These are phyloP conservation scores for Sonneratia caseolaris DNA, from an alignment of 345 rosid species.

Conservation along the genomic window DNA sequence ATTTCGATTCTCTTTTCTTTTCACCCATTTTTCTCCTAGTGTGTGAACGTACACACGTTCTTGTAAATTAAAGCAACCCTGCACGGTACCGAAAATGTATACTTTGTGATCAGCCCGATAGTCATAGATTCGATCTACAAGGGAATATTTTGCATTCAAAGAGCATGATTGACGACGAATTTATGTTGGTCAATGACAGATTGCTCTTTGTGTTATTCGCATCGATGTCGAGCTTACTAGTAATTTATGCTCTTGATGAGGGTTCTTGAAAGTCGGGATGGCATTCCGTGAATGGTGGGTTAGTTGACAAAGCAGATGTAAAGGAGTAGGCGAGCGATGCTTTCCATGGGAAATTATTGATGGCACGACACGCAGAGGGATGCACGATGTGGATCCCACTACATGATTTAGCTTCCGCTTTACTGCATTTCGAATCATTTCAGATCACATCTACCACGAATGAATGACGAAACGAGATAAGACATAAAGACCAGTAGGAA, in stretches of 20 bases:
- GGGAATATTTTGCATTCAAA: too few species aligned
- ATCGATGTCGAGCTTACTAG: not conserved
- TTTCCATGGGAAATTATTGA: conserved; percentile 3
- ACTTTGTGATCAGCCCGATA: too few species aligned
- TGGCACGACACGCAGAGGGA: not conserved
- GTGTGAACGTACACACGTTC: too few species aligned
- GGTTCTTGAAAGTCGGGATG: not conserved
- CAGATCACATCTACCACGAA: not conserved
- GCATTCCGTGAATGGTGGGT: not conserved
- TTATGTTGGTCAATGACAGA: not conserved
- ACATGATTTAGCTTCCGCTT: not conserved
- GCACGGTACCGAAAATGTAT: too few species aligned
- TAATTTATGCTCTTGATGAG: not conserved
- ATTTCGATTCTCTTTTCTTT: too few species aligned
- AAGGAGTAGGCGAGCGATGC: conserved; percentile 3
- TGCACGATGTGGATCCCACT: too few species aligned
- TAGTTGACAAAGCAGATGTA: not conserved
- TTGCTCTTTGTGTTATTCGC: not conserved
- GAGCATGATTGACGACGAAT: too few species aligned
- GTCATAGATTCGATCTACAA: too few species aligned
- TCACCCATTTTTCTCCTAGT: too few species aligned
- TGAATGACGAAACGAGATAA: not conserved
- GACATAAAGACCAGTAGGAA: too few species aligned
- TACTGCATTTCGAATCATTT: not conserved
- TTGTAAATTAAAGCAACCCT: too few species aligned